Evolutionary conservation across 352 stramenopile species (phyloP).

Genomic region (Blastocystis sp.): DNA sequence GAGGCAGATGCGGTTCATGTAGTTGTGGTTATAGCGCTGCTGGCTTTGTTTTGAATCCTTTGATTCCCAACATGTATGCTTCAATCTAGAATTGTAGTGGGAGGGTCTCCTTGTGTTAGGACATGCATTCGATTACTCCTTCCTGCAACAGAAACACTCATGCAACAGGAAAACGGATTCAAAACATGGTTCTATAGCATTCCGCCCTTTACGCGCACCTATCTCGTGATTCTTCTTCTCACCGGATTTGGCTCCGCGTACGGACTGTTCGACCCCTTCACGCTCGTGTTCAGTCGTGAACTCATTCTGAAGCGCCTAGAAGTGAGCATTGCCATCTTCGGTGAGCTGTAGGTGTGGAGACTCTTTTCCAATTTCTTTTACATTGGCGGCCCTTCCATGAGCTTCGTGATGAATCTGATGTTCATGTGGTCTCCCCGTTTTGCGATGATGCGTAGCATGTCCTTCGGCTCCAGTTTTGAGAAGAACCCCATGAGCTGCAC

Average conservation of each 20-base stretch:
- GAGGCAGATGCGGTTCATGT: constrained; percentile 61
- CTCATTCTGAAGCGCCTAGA: constrained; percentile 36
- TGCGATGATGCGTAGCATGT: constrained; percentile 17
- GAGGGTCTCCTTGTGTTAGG: too few species aligned
- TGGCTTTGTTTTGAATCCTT: not conserved
- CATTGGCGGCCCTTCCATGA: constrained; percentile 66
- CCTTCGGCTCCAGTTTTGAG: constrained; percentile 62
- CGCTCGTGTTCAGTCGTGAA: constrained; percentile 10
- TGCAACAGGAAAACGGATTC: constrained; percentile 39
- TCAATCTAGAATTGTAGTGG: too few species aligned
- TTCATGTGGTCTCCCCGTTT: constrained; percentile 30
- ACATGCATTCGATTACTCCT: not conserved
- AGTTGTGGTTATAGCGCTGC: not conserved
- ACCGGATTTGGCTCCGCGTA: constrained; percentile 34
- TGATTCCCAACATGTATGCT: too few species aligned
- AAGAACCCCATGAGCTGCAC: constrained; percentile 59
- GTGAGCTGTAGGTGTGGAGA: constrained; percentile 53
- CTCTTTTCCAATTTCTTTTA: constrained; percentile 67
- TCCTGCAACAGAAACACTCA: not conserved
- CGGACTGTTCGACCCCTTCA: constrained; percentile 24
- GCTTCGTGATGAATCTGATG: constrained; percentile 62
- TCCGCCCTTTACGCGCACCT: constrained; percentile 44
- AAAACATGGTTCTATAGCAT: constrained; percentile 28
- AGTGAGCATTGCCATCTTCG: not conserved
- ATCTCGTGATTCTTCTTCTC: constrained; percentile 53